Percentiles rank a stretch among this genome's conserved stretches.
These are phyloP conservation scores for Daldinia concentrica DNA, from an alignment of 495 filamentous ascomycete genomes.

Conservation along the genomic window DNA sequence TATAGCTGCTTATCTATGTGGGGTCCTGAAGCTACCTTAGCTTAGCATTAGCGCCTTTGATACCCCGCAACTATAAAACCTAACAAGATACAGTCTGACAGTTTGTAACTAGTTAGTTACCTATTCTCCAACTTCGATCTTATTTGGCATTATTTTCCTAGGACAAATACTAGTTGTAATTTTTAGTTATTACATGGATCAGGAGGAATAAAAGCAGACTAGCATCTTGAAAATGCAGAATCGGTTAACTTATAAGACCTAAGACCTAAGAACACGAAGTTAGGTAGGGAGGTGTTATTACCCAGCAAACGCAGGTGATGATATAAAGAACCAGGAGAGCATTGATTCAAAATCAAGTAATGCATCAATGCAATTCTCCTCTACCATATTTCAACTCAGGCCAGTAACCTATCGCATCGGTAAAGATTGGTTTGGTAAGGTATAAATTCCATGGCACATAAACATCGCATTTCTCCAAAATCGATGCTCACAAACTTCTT, in stretches of 20 bases:
- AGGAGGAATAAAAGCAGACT: no score
- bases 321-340: not conserved
- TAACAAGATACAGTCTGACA: no score
- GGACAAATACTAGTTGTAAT: no score
- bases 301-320: not conserved
- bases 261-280: no score
- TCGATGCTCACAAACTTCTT: constrained; percentile 1
- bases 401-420: not conserved
- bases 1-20: constrained; percentile 24
- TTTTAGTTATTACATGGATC: no score
- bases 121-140: not conserved
- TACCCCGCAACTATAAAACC: not conserved
- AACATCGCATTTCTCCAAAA: not conserved
- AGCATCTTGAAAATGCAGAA: no score
- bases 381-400: not conserved
- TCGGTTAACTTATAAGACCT: no score
- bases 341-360: not conserved
- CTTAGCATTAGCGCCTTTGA: not conserved
- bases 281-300: no score
- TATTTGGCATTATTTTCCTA: no score
- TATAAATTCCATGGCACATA: not conserved
- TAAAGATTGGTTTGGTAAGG: not conserved
- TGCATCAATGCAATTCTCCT: not conserved
- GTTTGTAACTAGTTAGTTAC: no score
- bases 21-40: constrained; percentile 5